Percentiles rank a stretch among this genome's conserved stretches.
These are phyloP conservation scores for Spencermartinsiella europaea DNA, from an alignment of 805 yeast genomes.

Conservation along the genomic window DNA sequence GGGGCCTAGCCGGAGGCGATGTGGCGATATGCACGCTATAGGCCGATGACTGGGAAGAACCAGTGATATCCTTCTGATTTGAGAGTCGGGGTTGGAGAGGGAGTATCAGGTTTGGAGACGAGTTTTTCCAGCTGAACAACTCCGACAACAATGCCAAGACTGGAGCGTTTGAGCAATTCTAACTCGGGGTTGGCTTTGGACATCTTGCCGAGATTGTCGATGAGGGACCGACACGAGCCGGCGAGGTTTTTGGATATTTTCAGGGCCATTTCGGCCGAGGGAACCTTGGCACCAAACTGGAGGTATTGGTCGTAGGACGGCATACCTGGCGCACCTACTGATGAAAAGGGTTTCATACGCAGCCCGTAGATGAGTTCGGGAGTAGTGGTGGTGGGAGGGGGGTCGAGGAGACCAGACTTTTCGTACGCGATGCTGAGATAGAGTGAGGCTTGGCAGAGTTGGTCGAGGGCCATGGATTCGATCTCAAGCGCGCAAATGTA, in stretches of 20 bases:
- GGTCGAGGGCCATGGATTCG: conserved; percentile 28
- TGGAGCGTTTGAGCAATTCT: conserved; percentile 18
- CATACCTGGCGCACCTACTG: conserved; percentile 70
- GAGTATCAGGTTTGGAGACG: neutral
- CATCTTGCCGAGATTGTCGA: conserved; percentile 15
- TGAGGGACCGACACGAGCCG: conserved; percentile 16
- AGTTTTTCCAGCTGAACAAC: conserved; percentile 3
- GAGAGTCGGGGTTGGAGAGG: conserved; percentile 19
- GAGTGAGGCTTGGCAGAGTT: conserved; percentile 30
- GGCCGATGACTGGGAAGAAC: conserved; percentile 40
- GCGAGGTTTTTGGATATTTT: conserved; percentile 24
- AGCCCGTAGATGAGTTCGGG: conserved; percentile 42
- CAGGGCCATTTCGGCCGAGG: conserved; percentile 12
- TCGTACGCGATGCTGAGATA: conserved; percentile 21
- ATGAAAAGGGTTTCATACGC: conserved; percentile 72
- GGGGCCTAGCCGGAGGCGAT: too few relatives aligned
- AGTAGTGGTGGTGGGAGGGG: conserved; percentile 15
- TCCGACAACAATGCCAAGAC: conserved; percentile 13
- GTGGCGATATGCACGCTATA: neutral
- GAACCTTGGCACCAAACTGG: neutral
- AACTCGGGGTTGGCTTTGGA: conserved; percentile 21
- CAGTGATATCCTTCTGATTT: conserved; percentile 38
- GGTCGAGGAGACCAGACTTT: conserved; percentile 8
- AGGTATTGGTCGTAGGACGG: conserved; percentile 44
- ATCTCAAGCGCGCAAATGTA: conserved; percentile 27